A percentile compares a stretch with the other conserved stretches of the same genome.
Evolutionary conservation across 148 eudicot genomes (phyloP).

Genomic region (Amaranthus hypochondriacus): DNA sequence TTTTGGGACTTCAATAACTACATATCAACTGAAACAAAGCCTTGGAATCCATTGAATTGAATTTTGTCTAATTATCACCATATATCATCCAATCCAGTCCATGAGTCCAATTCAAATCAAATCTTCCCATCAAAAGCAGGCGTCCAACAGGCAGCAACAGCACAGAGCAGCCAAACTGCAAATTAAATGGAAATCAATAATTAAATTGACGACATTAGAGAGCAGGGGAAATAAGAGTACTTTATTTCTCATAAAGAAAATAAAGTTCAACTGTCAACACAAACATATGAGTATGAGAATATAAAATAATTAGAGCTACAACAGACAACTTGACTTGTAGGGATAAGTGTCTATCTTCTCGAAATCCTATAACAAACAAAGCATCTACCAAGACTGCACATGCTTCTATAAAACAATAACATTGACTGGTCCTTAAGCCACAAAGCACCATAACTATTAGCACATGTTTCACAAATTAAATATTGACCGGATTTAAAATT

Average conservation of each 20-base stretch:
- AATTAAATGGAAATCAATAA: slow-evolving; percentile 6
- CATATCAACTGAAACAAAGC: slow-evolving; percentile 3
- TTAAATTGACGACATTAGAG: neutral
- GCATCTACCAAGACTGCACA: neutral
- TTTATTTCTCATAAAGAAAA: neutral
- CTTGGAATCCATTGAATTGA: slow-evolving; percentile 4
- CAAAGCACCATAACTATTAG: too few species aligned
- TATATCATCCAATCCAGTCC: neutral
- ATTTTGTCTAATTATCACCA: slow-evolving; percentile 2
- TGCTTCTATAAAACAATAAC: neutral
- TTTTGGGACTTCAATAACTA: slow-evolving; percentile 13
- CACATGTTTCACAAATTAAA: too few species aligned
- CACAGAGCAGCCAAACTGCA: slow-evolving; percentile 65
- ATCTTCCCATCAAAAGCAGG: slow-evolving; percentile 44
- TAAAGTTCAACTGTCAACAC: neutral
- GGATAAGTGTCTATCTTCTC: slow-evolving; percentile 19
- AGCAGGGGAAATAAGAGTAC: neutral
- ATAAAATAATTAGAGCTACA: neutral
- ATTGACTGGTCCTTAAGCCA: too few species aligned
- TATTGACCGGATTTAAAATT: too few species aligned
- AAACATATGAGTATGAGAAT: too few species aligned
- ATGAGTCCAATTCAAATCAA: slow-evolving; percentile 1
- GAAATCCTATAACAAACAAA: slow-evolving; percentile 5
- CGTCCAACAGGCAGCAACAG: slow-evolving; percentile 75
- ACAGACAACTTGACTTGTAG: neutral